Evolutionary conservation across 768 basidiomycete genomes (phyloP).

Genomic region (Tulasnella sp.): DNA sequence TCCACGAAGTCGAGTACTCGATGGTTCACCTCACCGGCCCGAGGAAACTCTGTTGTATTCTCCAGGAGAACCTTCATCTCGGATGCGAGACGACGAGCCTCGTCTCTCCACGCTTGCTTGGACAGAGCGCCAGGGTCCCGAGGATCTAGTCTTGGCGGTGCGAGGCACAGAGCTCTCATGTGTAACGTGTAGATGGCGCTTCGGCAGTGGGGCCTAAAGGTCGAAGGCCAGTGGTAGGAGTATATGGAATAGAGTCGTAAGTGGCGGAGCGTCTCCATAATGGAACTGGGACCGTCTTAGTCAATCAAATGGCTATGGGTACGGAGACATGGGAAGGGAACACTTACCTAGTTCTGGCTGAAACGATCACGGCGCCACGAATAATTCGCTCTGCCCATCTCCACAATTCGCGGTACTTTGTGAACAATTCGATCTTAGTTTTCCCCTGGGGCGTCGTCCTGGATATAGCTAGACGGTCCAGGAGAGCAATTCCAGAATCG

Average conservation of each 20-base stretch:
- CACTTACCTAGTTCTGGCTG: conserved; percentile 32
- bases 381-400: conserved; percentile 75
- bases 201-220: conserved; percentile 70
- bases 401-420: conserved; percentile 72
- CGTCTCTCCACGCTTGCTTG: conserved; percentile 49
- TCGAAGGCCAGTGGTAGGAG: conserved; percentile 60
- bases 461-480: conserved; percentile 38
- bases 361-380: conserved; percentile 69
- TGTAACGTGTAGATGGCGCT: conserved; percentile 62
- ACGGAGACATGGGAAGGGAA: not conserved
- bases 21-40: conserved; percentile 67
- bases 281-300: conserved; percentile 18
- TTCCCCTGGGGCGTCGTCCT: conserved; percentile 21
- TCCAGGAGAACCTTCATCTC: conserved; percentile 64
- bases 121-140: conserved; percentile 13
- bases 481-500: conserved; percentile 45
- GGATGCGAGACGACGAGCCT: conserved; percentile 56
- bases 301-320: not conserved
- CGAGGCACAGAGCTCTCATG: conserved; percentile 58
- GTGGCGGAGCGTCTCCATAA: conserved; percentile 25
- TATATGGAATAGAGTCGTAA: conserved; percentile 31
- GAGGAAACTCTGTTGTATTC: conserved; percentile 66
- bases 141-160: conserved; percentile 19
- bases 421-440: conserved; percentile 49
- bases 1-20: conserved; percentile 81